phyloP scores from a whole-genome alignment of 2,329 filamentous ascomycete species.

The Acrocalymma vagum region DNA sequence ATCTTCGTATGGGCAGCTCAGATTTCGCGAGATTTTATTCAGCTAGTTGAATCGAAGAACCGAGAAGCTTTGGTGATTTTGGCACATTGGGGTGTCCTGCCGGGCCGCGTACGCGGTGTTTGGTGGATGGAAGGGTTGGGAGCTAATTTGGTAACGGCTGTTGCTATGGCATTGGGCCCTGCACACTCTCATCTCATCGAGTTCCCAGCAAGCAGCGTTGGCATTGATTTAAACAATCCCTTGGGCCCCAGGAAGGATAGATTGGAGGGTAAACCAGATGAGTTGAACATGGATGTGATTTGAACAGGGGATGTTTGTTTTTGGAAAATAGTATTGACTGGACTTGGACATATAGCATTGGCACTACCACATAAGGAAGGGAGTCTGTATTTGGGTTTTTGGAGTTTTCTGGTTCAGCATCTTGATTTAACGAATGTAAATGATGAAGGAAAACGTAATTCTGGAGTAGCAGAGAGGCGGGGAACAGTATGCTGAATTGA shows the following conservation, averaged over 20 bases:
- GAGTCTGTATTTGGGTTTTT: too few relatives aligned
- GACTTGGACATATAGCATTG: too few relatives aligned
- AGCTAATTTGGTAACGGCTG: conserved; percentile 39
- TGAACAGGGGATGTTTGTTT: too few relatives aligned
- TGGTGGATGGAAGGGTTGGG: conserved; percentile 48
- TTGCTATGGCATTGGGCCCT: conserved; percentile 39
- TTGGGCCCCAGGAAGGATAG: conserved; percentile 27
- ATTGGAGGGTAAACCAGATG: conserved; percentile 27
- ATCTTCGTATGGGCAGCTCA: conserved; percentile 42
- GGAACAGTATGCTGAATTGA: too few relatives aligned
- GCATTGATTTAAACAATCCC: conserved; percentile 34
- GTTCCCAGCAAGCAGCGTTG: conserved; percentile 39
- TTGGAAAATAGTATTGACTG: too few relatives aligned
- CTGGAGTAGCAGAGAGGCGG: too few relatives aligned
- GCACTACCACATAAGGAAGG: too few relatives aligned
- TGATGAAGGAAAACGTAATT: too few relatives aligned
- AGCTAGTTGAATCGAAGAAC: conserved; percentile 38
- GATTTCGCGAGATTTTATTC: conserved; percentile 38
- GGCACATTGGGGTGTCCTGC: conserved; percentile 48
- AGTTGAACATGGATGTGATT: conserved; percentile 38
- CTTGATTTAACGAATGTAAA: too few relatives aligned
- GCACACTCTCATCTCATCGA: conserved; percentile 40
- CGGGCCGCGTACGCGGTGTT: conserved; percentile 40
- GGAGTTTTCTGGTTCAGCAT: too few relatives aligned
- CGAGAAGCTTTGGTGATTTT: conserved; percentile 45